Conservation (phyloP, 257 asterid species). For the Solanum raphanifolium region DNA sequence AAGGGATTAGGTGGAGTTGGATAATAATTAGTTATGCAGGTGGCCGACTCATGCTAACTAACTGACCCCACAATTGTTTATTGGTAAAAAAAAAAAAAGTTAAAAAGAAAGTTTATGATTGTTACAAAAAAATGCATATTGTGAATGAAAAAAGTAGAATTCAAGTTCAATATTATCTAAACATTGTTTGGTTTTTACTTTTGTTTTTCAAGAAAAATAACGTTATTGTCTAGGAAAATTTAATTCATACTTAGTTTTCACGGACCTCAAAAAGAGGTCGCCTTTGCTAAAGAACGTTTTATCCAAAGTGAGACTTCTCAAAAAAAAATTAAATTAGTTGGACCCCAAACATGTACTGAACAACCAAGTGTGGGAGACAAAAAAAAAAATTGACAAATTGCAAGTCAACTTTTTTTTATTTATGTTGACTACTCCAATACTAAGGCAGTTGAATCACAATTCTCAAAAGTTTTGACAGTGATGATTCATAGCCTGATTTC, state of each 20-base stretch:
- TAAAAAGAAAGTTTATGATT: not conserved
- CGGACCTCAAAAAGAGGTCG: rapidly evolving
- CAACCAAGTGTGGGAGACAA: no score
- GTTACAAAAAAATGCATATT: not conserved
- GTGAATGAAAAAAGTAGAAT: not conserved
- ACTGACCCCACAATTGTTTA: not conserved
- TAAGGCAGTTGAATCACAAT: not conserved
- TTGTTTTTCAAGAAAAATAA: not conserved
- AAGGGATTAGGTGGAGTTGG: not conserved
- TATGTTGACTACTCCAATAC: not conserved
- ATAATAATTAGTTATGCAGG: not conserved
- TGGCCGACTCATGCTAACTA: not conserved
- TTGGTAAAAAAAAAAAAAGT: not conserved
- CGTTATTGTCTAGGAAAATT: no score
- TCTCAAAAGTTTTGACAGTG: not conserved
- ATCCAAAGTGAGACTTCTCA: rapidly evolving
- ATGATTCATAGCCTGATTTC: not conserved
- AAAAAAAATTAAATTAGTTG: not conserved
- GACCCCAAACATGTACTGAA: not conserved
- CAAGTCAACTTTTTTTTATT: not conserved
- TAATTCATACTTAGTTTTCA: not conserved
- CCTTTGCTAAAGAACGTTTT: not conserved
- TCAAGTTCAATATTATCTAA: not conserved
- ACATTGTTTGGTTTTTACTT: not conserved
- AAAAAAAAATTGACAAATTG: no score